Percentiles rank a stretch among this genome's conserved stretches.
Conservation (phyloP, 2,329 filamentous ascomycete genomes). For the Arthroderma sp. region DNA sequence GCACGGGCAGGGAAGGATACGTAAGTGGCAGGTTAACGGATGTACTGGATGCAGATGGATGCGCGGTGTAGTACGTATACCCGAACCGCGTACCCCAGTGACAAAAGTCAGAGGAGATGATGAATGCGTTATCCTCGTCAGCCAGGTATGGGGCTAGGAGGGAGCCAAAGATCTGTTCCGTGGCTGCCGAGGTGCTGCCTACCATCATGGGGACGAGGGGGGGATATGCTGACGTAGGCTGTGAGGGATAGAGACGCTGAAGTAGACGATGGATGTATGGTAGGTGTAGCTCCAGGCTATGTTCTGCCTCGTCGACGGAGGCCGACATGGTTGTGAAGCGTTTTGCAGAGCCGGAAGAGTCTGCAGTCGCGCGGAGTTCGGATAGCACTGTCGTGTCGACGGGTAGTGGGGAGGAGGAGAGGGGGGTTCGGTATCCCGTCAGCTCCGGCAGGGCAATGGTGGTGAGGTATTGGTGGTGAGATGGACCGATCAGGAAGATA, state of each 20-base stretch:
- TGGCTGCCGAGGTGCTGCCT: slow-evolving; percentile 54
- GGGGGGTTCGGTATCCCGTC: slow-evolving; percentile 37
- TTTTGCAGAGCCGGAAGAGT: slow-evolving; percentile 22
- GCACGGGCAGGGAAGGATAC: slow-evolving; percentile 25
- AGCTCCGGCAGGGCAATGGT: slow-evolving; percentile 67
- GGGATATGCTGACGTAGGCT: slow-evolving; percentile 48
- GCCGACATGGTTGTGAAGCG: slow-evolving; percentile 46
- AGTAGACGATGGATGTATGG: slow-evolving; percentile 81
- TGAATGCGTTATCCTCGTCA: slow-evolving; percentile 63
- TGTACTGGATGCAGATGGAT: slow-evolving; percentile 33
- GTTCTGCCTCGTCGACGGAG: slow-evolving; percentile 63
- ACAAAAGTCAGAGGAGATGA: slow-evolving; percentile 91
- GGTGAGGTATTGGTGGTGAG: slow-evolving; percentile 70
- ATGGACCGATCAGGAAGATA: slow-evolving; percentile 84
- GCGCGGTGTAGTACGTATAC: slow-evolving; percentile 65
- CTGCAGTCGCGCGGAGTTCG: slow-evolving; percentile 24
- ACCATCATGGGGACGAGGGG: slow-evolving; percentile 75
- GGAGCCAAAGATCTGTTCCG: slow-evolving; percentile 57
- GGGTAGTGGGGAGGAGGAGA: slow-evolving; percentile 33
- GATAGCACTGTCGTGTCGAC: slow-evolving; percentile 35
- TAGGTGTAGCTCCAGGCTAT: slow-evolving; percentile 93
- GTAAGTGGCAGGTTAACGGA: slow-evolving; percentile 25
- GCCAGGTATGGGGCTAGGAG: slow-evolving; percentile 66
- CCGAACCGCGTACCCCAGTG: slow-evolving; percentile 82
- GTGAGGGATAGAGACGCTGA: slow-evolving; percentile 41